phyloP scores from a whole-genome alignment of 2,329 filamentous ascomycete genomes.

The Xylaria sp. region DNA sequence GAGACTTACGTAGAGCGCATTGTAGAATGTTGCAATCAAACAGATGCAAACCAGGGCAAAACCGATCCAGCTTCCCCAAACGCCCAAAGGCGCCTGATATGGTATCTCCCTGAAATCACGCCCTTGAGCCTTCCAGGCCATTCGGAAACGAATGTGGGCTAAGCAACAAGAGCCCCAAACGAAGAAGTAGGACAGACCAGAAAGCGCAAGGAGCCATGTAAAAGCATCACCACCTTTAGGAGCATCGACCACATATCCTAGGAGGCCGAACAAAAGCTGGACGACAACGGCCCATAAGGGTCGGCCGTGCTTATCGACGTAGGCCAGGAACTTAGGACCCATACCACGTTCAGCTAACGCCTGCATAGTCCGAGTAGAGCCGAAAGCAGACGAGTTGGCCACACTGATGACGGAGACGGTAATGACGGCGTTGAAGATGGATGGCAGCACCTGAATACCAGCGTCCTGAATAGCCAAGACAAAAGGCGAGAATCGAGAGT shows the following conservation, averaged over 20 bases:
- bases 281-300: constrained; percentile 65
- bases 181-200: constrained; percentile 77
- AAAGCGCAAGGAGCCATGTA: constrained; percentile 75
- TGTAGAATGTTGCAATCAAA: constrained; percentile 78
- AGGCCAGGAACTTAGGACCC: constrained; percentile 66
- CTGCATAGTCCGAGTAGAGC: constrained; percentile 62
- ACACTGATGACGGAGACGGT: constrained; percentile 63
- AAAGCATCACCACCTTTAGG: constrained; percentile 60
- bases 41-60: constrained; percentile 73
- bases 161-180: constrained; percentile 77
- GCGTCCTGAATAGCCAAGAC: constrained; percentile 62
- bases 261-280: constrained; percentile 65
- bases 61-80: constrained; percentile 76
- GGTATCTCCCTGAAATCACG: constrained; percentile 61
- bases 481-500: constrained; percentile 61
- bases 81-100: constrained; percentile 61
- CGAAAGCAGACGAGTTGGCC: constrained; percentile 62
- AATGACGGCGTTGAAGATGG: constrained; percentile 65
- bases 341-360: constrained; percentile 60
- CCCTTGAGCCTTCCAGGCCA: constrained; percentile 69
- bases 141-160: constrained; percentile 72
- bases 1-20: constrained; percentile 64
- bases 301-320: constrained; percentile 70
- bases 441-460: constrained; percentile 60
- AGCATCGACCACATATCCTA: constrained; percentile 67